Conservation (phyloP, 176 grass and related monocot species). For the Themeda triandra region DNA sequence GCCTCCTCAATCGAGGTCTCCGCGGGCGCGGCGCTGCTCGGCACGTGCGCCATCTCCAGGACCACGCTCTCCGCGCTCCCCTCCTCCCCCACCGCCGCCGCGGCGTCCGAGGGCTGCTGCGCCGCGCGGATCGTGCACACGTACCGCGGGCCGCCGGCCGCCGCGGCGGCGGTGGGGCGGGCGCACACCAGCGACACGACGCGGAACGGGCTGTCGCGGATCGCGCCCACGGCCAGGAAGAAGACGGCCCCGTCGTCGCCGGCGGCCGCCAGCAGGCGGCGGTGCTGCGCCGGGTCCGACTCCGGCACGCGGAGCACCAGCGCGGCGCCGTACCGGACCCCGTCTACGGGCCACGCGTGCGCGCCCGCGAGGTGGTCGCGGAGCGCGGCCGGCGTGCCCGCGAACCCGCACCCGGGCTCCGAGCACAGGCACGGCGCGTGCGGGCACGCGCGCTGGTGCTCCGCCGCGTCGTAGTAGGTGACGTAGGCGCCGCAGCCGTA, state of each 20-base stretch:
- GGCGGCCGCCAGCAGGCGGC: not conserved
- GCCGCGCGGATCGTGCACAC: not conserved
- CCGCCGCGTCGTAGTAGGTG: not conserved
- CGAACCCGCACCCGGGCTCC: constrained; percentile 6
- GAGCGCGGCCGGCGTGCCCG: not conserved
- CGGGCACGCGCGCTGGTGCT: not conserved
- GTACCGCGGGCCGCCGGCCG: not conserved
- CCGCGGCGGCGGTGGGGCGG: not conserved
- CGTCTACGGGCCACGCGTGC: not conserved
- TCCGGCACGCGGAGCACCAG: not conserved
- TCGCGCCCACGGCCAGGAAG: not conserved
- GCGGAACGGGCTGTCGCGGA: not conserved
- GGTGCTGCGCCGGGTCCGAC: not conserved
- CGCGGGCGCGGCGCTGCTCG: not conserved
- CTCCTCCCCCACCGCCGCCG: too few relatives aligned
- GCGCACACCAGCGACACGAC: not conserved
- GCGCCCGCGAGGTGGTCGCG: not conserved
- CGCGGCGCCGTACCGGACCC: not conserved
- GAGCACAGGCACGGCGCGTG: not conserved
- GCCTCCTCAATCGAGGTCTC: not conserved
- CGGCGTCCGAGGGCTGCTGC: too few relatives aligned
- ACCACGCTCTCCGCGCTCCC: not conserved
- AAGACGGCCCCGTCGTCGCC: not conserved
- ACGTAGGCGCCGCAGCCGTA: constrained; percentile 8
- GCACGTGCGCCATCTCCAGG: not conserved